phyloP scores from a whole-genome alignment of 139 green algal species.

The Coelastrella sp. region DNA sequence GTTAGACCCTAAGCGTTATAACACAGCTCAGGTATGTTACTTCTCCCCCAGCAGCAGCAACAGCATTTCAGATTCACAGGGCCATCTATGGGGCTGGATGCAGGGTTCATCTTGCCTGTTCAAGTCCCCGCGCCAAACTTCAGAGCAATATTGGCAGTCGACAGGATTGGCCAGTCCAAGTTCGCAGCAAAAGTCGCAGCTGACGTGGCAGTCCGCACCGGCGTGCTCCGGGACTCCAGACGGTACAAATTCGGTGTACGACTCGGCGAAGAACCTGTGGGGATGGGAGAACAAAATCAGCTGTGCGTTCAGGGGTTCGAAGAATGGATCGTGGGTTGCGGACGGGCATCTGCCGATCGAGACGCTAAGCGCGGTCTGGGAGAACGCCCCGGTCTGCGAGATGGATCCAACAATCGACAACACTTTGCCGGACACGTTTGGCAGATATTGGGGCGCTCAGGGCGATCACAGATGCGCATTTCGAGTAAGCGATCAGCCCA shows the following conservation, averaged over 20 bases:
- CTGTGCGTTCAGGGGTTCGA: conserved; percentile 9
- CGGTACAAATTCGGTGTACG: background rate
- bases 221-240: background rate
- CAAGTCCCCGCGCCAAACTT: background rate
- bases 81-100: background rate
- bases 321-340: background rate
- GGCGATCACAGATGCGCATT: background rate
- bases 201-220: background rate
- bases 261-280: background rate
- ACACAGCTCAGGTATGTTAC: background rate
- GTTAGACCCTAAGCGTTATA: background rate
- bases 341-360: background rate
- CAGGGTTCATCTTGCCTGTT: background rate
- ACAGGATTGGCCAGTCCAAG: background rate
- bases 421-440: background rate
- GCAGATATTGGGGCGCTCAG: background rate
- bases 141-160: background rate
- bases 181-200: background rate
- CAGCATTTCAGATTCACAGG: background rate
- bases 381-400: background rate
- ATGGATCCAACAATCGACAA: background rate
- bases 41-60: background rate
- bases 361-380: background rate
- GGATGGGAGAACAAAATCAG: background rate
- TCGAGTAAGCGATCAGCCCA: background rate